phyloP scores from a whole-genome alignment of 306 rosid species.

The Rosa rugosa region DNA sequence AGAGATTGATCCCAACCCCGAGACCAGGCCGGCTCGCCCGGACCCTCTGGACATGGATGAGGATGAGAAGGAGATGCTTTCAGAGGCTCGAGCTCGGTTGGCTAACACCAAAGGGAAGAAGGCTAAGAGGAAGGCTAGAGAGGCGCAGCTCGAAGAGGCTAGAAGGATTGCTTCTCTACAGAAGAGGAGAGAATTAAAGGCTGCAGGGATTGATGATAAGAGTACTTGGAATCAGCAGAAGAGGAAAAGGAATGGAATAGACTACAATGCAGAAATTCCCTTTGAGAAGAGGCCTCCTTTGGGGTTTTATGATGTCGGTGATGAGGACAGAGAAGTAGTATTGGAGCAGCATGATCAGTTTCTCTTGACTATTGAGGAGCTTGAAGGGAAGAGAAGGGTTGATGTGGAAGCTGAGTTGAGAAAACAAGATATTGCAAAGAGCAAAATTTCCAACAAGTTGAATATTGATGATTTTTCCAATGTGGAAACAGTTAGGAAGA shows the following conservation, averaged over 20 bases:
- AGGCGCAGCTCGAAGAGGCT: conserved; percentile 83
- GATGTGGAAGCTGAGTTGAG: conserved; percentile 72
- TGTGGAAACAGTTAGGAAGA: conserved; percentile 79
- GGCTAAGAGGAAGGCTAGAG: conserved; percentile 86
- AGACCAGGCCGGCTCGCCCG: conserved; percentile 80
- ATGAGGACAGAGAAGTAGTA: conserved; percentile 58
- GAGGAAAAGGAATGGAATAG: conserved; percentile 72
- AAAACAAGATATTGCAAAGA: conserved; percentile 81
- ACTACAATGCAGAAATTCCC: conserved; percentile 80
- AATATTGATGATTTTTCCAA: conserved; percentile 32
- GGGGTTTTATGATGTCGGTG: conserved; percentile 76
- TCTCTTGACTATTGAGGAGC: conserved; percentile 85
- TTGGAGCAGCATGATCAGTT: conserved; percentile 51
- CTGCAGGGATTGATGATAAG: conserved; percentile 67
- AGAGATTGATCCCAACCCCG: conserved; percentile 87
- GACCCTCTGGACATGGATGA: conserved; percentile 93
- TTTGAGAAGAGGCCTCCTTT: conserved; percentile 91
- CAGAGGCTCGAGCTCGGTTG: conserved; percentile 85
- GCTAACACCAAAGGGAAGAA: conserved; percentile 85
- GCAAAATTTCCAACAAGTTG: conserved; percentile 83
- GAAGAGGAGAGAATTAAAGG: conserved; percentile 77
- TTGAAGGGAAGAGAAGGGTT: conserved; percentile 83
- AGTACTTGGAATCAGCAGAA: conserved; percentile 53
- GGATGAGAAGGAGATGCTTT: conserved; percentile 95
- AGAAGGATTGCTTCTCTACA: conserved; percentile 82